Evolutionary conservation across 495 filamentous ascomycete species (phyloP).

Genomic region (Aspergillus bridgeri): DNA sequence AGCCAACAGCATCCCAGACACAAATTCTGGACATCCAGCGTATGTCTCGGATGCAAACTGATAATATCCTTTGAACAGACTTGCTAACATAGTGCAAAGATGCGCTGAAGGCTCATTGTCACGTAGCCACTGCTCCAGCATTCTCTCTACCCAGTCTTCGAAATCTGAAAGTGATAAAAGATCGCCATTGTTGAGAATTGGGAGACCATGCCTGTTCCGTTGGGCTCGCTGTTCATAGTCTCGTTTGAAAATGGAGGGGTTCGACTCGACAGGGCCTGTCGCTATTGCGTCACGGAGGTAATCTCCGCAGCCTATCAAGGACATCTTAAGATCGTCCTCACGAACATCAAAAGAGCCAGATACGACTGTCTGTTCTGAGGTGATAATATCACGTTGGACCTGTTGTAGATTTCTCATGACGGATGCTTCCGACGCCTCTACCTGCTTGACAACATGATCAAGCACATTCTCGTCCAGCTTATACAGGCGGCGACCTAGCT

Average conservation of each 20-base stretch:
- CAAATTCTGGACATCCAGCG: constrained; percentile 37
- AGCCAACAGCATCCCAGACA: constrained; percentile 55
- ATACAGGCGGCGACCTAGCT: constrained; percentile 40
- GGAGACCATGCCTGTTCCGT: constrained; percentile 5
- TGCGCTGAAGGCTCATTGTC: constrained; percentile 18
- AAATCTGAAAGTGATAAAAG: constrained; percentile 17
- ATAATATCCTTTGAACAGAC: constrained; percentile 30
- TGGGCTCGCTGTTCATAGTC: constrained; percentile 5
- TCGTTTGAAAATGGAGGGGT: constrained; percentile 8
- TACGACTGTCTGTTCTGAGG: not conserved
- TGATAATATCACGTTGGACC: not conserved
- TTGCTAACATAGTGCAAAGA: constrained; percentile 19
- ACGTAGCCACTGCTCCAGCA: constrained; percentile 28
- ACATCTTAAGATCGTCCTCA: constrained; percentile 13
- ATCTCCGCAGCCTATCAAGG: constrained; percentile 8
- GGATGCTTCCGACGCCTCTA: not conserved
- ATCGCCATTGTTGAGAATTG: constrained; percentile 11
- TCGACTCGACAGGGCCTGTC: not conserved
- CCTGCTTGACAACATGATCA: constrained; percentile 8
- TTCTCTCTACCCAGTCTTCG: constrained; percentile 40
- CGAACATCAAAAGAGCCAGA: not conserved
- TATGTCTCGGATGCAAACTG: constrained; percentile 32
- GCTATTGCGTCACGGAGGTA: constrained; percentile 10
- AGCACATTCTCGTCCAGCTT: constrained; percentile 33
- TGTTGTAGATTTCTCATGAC: constrained; percentile 3